phyloP scores from a whole-genome alignment of 176 grass and related monocot genomes.

The Avena atlantica region DNA sequence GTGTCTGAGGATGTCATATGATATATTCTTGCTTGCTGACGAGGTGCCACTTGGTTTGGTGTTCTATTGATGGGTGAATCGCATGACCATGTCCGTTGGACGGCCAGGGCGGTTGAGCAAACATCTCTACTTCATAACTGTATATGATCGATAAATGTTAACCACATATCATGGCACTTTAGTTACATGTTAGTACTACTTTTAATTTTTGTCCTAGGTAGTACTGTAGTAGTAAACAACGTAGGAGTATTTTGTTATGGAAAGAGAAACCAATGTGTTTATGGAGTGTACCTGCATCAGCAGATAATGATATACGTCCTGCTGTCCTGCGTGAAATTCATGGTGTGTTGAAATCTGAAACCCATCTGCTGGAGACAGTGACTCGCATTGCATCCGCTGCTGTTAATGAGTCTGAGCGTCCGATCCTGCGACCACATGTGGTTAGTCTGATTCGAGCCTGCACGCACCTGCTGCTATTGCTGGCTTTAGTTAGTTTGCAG shows the following conservation, averaged over 20 bases:
- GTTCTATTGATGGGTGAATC: not conserved
- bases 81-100: not conserved
- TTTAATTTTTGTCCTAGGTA: not conserved
- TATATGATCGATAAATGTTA: too few relatives aligned
- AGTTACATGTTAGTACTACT: not conserved
- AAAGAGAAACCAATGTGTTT: not conserved
- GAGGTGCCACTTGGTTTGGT: not conserved
- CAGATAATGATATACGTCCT: not conserved
- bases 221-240: not conserved
- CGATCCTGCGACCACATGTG: not conserved
- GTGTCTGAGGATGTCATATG: not conserved
- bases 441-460: not conserved
- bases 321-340: slow-evolving; percentile 17
- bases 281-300: not conserved
- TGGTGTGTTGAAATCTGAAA: not conserved
- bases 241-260: not conserved
- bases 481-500: not conserved
- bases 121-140: too few relatives aligned
- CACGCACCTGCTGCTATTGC: not conserved
- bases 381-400: not conserved
- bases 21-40: not conserved
- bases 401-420: not conserved
- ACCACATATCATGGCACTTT: not conserved
- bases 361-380: not conserved
- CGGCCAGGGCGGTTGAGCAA: too few relatives aligned